Evolutionary conservation across 108 stramenopile genomes (phyloP).

Genomic region (Stephanodiscus triporus): DNA sequence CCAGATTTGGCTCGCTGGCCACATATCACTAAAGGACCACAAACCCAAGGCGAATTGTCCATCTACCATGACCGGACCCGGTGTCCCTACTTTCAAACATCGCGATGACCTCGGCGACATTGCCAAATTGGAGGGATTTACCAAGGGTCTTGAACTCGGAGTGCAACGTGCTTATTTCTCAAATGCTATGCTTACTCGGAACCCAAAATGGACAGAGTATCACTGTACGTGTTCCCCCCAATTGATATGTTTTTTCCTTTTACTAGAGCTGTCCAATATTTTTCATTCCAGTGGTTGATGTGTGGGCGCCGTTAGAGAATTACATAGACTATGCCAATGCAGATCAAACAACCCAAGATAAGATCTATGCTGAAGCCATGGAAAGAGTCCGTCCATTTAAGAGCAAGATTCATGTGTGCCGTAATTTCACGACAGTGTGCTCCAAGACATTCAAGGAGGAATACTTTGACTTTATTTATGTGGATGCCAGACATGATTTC

Average conservation of each 20-base stretch:
- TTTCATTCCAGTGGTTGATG: too few species aligned
- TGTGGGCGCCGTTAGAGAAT: conserved; percentile 31
- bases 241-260: too few species aligned
- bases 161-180: conserved; percentile 20
- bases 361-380: conserved; percentile 12
- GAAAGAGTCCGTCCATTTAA: neutral
- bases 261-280: too few species aligned
- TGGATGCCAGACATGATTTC: conserved; percentile 60
- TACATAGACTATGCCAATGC: conserved; percentile 37
- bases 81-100: conserved; percentile 17
- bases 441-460: conserved; percentile 23
- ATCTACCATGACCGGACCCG: conserved; percentile 11
- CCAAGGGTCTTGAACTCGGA: conserved; percentile 16
- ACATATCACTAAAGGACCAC: neutral
- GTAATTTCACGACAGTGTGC: conserved; percentile 20
- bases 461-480: conserved; percentile 50
- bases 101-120: neutral
- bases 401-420: conserved; percentile 19
- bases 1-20: neutral
- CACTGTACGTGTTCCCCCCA: too few species aligned
- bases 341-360: conserved; percentile 10
- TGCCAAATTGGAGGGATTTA: conserved; percentile 8
- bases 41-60: neutral
- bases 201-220: conserved; percentile 15
- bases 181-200: neutral